Percentiles rank a stretch among this genome's conserved stretches.
phyloP scores from a whole-genome alignment of 306 rosid species.

The Malus asiatica region DNA sequence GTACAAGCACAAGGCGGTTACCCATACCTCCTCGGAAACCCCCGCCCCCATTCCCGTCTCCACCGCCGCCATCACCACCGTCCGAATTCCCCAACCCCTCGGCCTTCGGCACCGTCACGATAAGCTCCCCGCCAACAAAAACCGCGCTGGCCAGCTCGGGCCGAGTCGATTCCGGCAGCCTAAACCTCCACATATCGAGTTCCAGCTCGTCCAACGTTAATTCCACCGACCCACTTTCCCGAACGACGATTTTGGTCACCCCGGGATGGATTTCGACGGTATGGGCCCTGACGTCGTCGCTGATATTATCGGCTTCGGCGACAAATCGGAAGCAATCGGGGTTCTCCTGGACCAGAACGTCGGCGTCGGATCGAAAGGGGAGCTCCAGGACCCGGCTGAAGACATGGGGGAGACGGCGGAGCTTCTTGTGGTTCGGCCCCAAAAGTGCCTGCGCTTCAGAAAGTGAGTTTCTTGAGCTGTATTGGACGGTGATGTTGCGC shows the following conservation, averaged over 20 bases:
- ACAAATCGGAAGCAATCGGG: constrained; percentile 81
- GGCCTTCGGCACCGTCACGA: constrained; percentile 87
- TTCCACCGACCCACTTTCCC: constrained; percentile 57
- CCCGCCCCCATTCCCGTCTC: constrained; percentile 31
- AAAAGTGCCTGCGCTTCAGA: constrained; percentile 49
- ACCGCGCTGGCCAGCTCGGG: constrained; percentile 93
- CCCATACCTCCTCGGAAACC: constrained; percentile 55
- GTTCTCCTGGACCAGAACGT: constrained; percentile 63
- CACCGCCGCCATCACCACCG: constrained; percentile 23
- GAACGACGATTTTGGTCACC: constrained; percentile 79
- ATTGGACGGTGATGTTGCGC: constrained; percentile 79
- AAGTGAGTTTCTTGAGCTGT: constrained; percentile 31
- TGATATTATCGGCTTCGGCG: constrained; percentile 53
- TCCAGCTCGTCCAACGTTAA: constrained; percentile 68
- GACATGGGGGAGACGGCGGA: constrained; percentile 85
- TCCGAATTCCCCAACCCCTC: constrained; percentile 31
- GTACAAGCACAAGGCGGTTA: constrained; percentile 92
- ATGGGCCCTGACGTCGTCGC: constrained; percentile 56
- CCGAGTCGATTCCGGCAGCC: constrained; percentile 80
- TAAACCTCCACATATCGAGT: constrained; percentile 91
- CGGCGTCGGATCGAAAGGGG: constrained; percentile 90
- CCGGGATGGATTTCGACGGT: constrained; percentile 91
- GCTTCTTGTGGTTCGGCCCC: constrained; percentile 55
- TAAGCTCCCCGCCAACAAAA: constrained; percentile 74
- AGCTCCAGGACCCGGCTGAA: constrained; percentile 90